Evolutionary conservation across 768 basidiomycete genomes (phyloP).

Genomic region (Serendipita vermifera): DNA sequence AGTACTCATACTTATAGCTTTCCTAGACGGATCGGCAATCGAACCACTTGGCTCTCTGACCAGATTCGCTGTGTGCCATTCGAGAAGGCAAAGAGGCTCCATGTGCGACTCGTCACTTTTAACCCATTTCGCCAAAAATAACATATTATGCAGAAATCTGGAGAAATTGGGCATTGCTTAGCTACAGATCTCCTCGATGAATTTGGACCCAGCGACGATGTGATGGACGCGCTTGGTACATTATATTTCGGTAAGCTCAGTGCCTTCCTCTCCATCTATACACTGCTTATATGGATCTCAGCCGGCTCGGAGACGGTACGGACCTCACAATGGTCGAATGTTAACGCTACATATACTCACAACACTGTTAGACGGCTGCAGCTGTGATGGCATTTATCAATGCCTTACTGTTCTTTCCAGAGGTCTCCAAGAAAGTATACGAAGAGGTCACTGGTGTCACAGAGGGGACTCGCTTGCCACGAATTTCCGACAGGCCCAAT

Average conservation of each 20-base stretch:
- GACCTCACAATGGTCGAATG: no score
- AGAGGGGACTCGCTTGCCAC: background rate
- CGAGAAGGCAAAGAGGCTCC: background rate
- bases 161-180: slow-evolving; percentile 2
- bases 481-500: slow-evolving; percentile 11
- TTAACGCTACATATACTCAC: no score
- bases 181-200: slow-evolving; percentile 8
- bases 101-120: background rate
- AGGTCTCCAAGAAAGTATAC: background rate
- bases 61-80: background rate
- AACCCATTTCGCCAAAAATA: no score
- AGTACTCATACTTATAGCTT: no score
- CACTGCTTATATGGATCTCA: background rate
- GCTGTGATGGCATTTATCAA: background rate
- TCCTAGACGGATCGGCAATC: background rate
- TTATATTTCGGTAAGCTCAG: background rate
- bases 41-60: background rate
- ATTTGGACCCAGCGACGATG: background rate
- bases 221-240: background rate
- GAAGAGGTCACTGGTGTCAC: background rate
- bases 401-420: background rate
- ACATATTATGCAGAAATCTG: background rate
- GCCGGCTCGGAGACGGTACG: slow-evolving; percentile 4
- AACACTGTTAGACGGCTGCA: no score
- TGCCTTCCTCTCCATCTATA: no score